Conservation (phyloP, 768 basidiomycete species). For the Dendrothele bispora region DNA sequence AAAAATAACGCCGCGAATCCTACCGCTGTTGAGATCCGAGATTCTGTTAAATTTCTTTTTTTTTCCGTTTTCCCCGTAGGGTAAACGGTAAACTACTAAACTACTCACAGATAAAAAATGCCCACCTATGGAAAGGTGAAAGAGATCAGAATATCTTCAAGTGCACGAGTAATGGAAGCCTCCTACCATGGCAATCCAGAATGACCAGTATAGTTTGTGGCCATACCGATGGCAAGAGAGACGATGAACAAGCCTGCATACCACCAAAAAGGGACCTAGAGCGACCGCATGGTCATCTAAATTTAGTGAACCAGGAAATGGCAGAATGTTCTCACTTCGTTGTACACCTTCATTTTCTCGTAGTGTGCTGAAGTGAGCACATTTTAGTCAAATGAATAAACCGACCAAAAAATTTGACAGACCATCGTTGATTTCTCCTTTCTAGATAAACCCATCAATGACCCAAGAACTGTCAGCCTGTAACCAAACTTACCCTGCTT, state of each 20-base stretch:
- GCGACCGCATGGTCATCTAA: conserved; percentile 2
- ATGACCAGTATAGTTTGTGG: conserved; percentile 3
- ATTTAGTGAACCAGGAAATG: conserved; percentile 19
- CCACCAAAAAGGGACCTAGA: conserved; percentile 43
- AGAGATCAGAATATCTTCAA: not conserved
- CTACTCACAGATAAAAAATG: conserved; percentile 12
- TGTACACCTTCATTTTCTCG: conserved; percentile 39
- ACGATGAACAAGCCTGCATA: conserved; percentile 21
- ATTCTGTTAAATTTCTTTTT: not conserved
- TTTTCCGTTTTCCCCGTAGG: no score
- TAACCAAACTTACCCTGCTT: conserved; percentile 2
- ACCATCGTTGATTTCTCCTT: conserved; percentile 7
- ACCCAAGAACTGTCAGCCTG: no score
- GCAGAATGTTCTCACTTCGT: conserved; percentile 44
- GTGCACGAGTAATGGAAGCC: conserved; percentile 1
- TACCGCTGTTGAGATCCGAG: conserved; percentile 1
- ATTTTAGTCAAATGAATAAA: not conserved
- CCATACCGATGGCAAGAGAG: conserved; percentile 5
- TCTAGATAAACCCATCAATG: conserved; percentile 3
- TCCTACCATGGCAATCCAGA: conserved; percentile 10
- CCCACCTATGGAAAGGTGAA: conserved; percentile 7
- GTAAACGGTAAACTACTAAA: not conserved
- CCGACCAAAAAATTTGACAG: not conserved
- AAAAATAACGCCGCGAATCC: conserved; percentile 13
- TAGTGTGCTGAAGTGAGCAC: conserved; percentile 15